These are phyloP conservation scores for Papilionanthe hybrid DNA, from an alignment of 116 monocot genomes.

Conservation along the genomic window DNA sequence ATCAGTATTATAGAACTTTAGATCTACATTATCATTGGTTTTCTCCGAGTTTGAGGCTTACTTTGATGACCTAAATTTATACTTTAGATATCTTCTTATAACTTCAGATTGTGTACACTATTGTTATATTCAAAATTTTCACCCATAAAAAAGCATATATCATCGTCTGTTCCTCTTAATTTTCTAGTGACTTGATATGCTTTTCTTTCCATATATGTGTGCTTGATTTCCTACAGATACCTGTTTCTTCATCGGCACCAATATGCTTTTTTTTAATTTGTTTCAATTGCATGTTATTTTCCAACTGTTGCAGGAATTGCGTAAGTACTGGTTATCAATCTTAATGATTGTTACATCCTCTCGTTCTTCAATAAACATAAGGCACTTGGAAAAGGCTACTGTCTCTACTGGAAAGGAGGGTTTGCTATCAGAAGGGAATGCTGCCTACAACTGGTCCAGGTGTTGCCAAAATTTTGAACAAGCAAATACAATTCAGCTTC, in stretches of 20 bases:
- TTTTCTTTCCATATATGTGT: not conserved
- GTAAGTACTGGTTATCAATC: slow-evolving; percentile 85
- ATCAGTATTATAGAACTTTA: not conserved
- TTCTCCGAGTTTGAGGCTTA: not conserved
- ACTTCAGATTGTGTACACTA: not conserved
- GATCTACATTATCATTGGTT: not conserved
- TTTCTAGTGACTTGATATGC: not conserved
- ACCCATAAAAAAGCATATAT: not conserved
- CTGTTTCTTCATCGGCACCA: slow-evolving; percentile 2
- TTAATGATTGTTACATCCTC: slow-evolving; percentile 97
- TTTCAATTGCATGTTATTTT: slow-evolving; percentile 1
- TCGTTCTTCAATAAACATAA: slow-evolving; percentile 89
- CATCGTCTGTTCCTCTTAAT: not conserved
- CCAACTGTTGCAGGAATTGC: slow-evolving; percentile 57
- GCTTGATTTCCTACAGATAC: not conserved
- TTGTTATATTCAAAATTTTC: not conserved
- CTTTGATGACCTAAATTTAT: too few relatives aligned
- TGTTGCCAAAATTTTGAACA: slow-evolving; percentile 10
- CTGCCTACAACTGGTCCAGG: slow-evolving; percentile 97
- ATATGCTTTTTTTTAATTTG: not conserved
- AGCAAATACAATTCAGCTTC: not conserved
- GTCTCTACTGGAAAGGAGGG: slow-evolving; percentile 99
- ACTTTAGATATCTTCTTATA: too few relatives aligned
- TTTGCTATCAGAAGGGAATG: slow-evolving; percentile 88
- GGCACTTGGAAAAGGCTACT: slow-evolving; percentile 96